Conservation (phyloP, 208 protist genomes). For the Angomonas deanei region DNA sequence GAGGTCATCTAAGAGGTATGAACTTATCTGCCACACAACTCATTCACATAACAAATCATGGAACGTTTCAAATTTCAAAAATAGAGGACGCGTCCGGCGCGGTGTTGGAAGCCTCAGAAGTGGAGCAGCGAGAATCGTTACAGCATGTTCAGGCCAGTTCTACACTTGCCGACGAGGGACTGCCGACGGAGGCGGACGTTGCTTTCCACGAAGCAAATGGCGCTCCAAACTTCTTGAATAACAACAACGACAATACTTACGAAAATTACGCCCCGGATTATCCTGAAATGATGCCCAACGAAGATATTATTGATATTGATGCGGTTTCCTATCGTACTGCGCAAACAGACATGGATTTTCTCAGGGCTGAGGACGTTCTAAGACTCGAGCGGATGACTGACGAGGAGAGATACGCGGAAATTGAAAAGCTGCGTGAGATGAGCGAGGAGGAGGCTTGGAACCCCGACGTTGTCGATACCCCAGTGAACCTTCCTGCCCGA, state of each 20-base stretch:
- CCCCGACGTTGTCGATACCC: constrained; percentile 83
- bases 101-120: constrained; percentile 38
- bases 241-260: constrained; percentile 7
- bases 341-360: constrained; percentile 81
- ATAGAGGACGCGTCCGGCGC: constrained; percentile 25
- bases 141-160: constrained; percentile 73
- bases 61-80: constrained; percentile 77
- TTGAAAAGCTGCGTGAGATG: constrained; percentile 63
- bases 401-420: constrained; percentile 64
- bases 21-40: constrained; percentile 72
- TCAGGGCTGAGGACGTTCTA: constrained; percentile 75
- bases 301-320: constrained; percentile 51
- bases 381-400: constrained; percentile 81
- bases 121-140: constrained; percentile 59
- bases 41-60: constrained; percentile 83
- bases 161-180: constrained; percentile 60
- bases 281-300: constrained; percentile 20
- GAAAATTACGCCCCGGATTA: background rate
- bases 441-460: constrained; percentile 84
- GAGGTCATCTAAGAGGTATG: constrained; percentile 66
- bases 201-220: constrained; percentile 47
- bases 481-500: constrained; percentile 74
- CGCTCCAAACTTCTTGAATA: too few species aligned
- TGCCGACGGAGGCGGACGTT: constrained; percentile 71
- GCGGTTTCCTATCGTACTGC: constrained; percentile 69